phyloP scores from a whole-genome alignment of 805 yeast species.

The Kluyveromyces starmeri region DNA sequence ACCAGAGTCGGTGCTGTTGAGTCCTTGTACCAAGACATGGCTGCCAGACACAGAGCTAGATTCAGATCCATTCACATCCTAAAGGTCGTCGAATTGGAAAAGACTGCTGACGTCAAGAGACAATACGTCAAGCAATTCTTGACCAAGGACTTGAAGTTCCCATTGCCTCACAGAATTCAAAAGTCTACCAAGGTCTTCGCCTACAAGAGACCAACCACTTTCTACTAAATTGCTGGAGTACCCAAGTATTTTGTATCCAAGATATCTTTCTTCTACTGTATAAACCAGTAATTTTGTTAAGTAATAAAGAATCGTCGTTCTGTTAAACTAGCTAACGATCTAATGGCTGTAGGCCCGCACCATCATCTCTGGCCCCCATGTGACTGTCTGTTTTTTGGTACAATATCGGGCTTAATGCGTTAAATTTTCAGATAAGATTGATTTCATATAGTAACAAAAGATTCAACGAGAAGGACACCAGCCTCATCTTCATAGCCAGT shows the following conservation, averaged over 20 bases:
- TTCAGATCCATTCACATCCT: slow-evolving; percentile 98
- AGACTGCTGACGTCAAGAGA: slow-evolving; percentile 97
- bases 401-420: no score
- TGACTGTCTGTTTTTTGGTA: no score
- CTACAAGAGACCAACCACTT: slow-evolving; percentile 93
- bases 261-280: slow-evolving; percentile 5
- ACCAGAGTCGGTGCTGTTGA: slow-evolving; percentile 99
- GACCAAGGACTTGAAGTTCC: slow-evolving; percentile 94
- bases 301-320: slow-evolving; percentile 5
- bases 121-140: slow-evolving; percentile 97
- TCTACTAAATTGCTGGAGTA: slow-evolving; percentile 57
- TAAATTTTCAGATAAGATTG: no score
- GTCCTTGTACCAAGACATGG: slow-evolving; percentile 98
- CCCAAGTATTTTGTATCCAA: slow-evolving; percentile 3
- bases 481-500: no score
- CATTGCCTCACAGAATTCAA: slow-evolving; percentile 98
- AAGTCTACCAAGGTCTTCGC: slow-evolving; percentile 83
- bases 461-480: no score
- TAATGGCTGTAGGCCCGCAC: no score
- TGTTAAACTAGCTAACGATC: no score
- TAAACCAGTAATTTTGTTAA: slow-evolving; percentile 6
- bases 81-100: slow-evolving; percentile 98
- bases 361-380: no score
- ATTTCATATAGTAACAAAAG: no score
- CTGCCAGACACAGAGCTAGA: slow-evolving; percentile 99